A percentile compares a stretch with the other conserved stretches of the same genome.
Conservation (phyloP, 164 flowering plant genomes). For the Berberis thunbergii region DNA sequence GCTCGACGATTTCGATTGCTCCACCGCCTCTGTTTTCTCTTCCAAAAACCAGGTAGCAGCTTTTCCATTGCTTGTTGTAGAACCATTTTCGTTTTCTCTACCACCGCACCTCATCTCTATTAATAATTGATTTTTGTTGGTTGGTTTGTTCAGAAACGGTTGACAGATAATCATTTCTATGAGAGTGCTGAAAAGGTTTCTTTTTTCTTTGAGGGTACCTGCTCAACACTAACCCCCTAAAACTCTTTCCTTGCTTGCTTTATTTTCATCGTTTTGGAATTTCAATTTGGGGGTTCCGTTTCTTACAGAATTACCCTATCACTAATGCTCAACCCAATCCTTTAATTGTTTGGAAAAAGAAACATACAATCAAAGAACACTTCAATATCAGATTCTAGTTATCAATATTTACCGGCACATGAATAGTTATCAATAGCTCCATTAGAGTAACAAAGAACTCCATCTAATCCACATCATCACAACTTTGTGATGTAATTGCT, state of each 20-base stretch:
- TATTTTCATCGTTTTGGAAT: background rate
- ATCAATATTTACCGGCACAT: background rate
- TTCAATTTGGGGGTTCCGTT: background rate
- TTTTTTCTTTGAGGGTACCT: constrained; percentile 88
- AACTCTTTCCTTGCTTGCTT: background rate
- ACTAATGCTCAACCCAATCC: too few relatives aligned
- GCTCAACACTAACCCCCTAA: background rate
- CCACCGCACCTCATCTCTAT: background rate
- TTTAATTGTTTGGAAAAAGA: too few relatives aligned
- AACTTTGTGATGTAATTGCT: too few relatives aligned
- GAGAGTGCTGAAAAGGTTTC: constrained; percentile 91
- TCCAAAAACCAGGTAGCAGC: constrained; percentile 69
- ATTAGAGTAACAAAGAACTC: too few relatives aligned
- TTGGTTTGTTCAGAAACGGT: constrained; percentile 31
- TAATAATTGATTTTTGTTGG: background rate
- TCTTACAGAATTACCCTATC: too few relatives aligned
- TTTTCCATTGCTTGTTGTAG: background rate
- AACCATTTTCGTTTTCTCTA: background rate
- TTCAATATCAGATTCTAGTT: background rate
- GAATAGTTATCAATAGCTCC: too few relatives aligned
- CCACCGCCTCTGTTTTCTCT: constrained; percentile 70
- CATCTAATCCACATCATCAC: too few relatives aligned
- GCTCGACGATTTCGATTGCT: constrained; percentile 55
- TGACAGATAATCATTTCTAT: constrained; percentile 69
- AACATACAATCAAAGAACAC: background rate